Conservation (phyloP, 2,329 filamentous ascomycete species). For the Aureobasidium zeae region DNA sequence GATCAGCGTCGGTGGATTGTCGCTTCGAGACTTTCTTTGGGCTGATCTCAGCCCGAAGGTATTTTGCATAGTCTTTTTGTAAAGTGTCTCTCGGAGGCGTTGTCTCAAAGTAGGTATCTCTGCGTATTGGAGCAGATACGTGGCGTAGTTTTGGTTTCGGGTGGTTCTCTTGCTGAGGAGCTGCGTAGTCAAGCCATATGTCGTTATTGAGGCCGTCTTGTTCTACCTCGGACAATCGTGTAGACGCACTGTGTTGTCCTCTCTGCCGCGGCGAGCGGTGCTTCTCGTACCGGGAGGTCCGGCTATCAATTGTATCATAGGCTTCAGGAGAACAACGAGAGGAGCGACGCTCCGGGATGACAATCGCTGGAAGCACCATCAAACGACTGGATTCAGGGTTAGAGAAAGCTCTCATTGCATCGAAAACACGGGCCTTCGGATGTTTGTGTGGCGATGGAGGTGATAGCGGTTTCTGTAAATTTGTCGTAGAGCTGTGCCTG, state of each 20-base stretch:
- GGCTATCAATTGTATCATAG: neutral
- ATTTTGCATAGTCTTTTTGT: neutral
- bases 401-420: constrained; percentile 20
- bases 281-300: neutral
- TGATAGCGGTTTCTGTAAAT: too few relatives aligned
- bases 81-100: neutral
- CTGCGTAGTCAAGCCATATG: constrained; percentile 10
- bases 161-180: neutral
- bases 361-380: constrained; percentile 13
- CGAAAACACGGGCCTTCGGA: too few relatives aligned
- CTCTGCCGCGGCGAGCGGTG: too few relatives aligned
- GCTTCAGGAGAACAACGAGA: neutral
- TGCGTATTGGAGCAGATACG: constrained; percentile 9
- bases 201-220: neutral
- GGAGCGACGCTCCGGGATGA: constrained; percentile 13
- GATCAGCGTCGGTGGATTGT: constrained; percentile 13
- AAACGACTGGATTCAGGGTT: constrained; percentile 13
- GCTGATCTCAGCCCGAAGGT: neutral
- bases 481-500: constrained; percentile 38
- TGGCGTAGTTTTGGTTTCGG: constrained; percentile 4
- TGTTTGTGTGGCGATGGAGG: constrained; percentile 39
- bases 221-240: too few relatives aligned
- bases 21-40: constrained; percentile 12
- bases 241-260: too few relatives aligned
- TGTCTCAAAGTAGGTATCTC: neutral